Base-by-base conservation (phyloP, 805 yeast species). In the Metschnikowia kofuensis region DNA sequence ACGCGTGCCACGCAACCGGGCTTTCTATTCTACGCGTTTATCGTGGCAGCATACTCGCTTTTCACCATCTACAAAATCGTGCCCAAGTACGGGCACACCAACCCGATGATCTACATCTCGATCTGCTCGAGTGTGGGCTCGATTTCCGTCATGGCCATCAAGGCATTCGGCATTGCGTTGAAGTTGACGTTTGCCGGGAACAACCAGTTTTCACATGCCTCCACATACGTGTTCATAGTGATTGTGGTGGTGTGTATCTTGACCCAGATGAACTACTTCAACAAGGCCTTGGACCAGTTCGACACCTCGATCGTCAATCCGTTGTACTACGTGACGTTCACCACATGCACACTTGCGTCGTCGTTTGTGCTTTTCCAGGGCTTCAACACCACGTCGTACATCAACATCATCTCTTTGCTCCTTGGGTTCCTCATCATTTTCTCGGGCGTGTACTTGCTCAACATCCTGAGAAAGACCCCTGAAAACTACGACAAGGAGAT, bases 301-400 rank as follows among this genome's bases (percentile, higher is more conserved):
- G 96, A 90, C 65, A 89, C 96, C 6, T 87, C 95, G 0, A 87
- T 89, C 57, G 96, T 89, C 48, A 89, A 89, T 66, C 96, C 96
- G 31, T 74, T 89, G 52, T 89, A 89, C 70, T 89, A 90, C 62
- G 97, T 89, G 47, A 83, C 96, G 1, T 90, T 89, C 71, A 89
- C 97, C 35, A 89, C 96, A 0, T 88, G 87, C 44, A 90, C 96
- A 0, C 75, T 89, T 59, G 76, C 80, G 47, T 96, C 97, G 0
- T 88, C 95, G 34, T 90, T 90, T 65, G 84, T 90, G 52, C 72
- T 89, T 46, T 90, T 89, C 70, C 78, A 84, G 59, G 96, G 96
- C 13, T 89, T 90, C 75, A 89, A 88, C 69, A 88, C 96, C 38
- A 74, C 95, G 7, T 81, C 87, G 28, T 79, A 87, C 16, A 87